Evolutionary conservation across 192 early-diverging fungal species (phyloP).

Genomic region (Helicostylum pulchrum): DNA sequence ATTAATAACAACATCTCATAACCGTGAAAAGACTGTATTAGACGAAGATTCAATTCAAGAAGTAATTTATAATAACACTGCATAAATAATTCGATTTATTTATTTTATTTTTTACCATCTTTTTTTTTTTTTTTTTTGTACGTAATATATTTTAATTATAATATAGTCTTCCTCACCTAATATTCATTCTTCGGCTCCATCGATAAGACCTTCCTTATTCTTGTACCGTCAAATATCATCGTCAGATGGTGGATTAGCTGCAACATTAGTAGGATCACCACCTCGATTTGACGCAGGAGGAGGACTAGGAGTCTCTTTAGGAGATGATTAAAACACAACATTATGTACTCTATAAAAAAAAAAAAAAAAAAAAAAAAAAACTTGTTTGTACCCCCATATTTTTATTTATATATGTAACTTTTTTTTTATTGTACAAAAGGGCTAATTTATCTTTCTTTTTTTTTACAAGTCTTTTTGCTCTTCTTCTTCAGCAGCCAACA

Average conservation of each 20-base stretch:
- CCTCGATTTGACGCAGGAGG: slow-evolving; percentile 13
- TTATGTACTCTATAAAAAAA: neutral
- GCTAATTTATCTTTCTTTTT: neutral
- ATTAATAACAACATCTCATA: neutral
- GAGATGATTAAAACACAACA: neutral
- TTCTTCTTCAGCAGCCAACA: neutral
- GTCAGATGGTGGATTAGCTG: slow-evolving; percentile 8
- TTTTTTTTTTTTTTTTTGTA: neutral
- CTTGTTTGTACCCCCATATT: neutral
- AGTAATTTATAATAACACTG: no score
- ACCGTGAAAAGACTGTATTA: slow-evolving; percentile 12
- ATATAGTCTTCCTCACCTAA: no score
- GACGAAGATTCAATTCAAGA: slow-evolving; percentile 4
- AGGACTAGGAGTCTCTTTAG: neutral
- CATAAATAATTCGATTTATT: no score
- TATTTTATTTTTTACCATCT: neutral
- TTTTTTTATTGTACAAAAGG: neutral
- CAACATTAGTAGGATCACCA: slow-evolving; percentile 15
- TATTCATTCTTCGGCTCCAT: no score
- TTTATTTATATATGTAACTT: neutral
- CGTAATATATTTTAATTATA: neutral
- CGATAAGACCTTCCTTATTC: slow-evolving; percentile 7
- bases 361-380: neutral
- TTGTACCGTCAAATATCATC: slow-evolving; percentile 13
- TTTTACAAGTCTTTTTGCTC: neutral